Evolutionary conservation across 2,329 filamentous ascomycete species (phyloP).

Genomic region (Cladosporium halotolerans): DNA sequence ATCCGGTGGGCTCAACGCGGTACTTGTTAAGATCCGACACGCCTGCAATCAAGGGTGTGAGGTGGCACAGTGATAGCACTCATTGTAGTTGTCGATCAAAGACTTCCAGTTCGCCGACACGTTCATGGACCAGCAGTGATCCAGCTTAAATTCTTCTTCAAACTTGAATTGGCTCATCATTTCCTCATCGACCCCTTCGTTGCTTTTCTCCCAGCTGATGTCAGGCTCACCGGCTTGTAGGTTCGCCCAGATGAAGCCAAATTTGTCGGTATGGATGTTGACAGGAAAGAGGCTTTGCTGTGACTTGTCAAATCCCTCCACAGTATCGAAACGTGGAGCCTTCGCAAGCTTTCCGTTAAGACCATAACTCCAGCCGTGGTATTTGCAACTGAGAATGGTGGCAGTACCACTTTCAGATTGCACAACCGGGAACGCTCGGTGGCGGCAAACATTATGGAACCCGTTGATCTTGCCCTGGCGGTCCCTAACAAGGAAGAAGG

Average conservation of each 20-base stretch:
- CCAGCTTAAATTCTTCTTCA: slow-evolving; percentile 46
- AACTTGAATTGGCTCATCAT: slow-evolving; percentile 42
- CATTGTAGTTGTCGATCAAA: slow-evolving; percentile 56
- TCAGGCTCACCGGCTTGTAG: slow-evolving; percentile 44
- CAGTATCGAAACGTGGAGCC: slow-evolving; percentile 52
- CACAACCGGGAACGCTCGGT: slow-evolving; percentile 54
- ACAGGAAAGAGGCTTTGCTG: slow-evolving; percentile 51
- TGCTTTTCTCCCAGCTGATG: slow-evolving; percentile 46
- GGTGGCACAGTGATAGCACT: slow-evolving; percentile 55
- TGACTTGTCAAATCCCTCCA: slow-evolving; percentile 50
- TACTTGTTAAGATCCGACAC: slow-evolving; percentile 7
- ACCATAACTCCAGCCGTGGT: slow-evolving; percentile 58
- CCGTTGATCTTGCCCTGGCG: slow-evolving; percentile 49
- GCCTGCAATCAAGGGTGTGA: slow-evolving; percentile 49
- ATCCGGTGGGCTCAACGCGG: slow-evolving; percentile 2
- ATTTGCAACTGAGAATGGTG: slow-evolving; percentile 51
- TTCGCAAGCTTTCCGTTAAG: slow-evolving; percentile 52
- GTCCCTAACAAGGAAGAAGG: slow-evolving; percentile 44
- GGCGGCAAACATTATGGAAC: slow-evolving; percentile 57
- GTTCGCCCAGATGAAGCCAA: slow-evolving; percentile 55
- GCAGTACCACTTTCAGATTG: slow-evolving; percentile 45
- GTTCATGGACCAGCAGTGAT: slow-evolving; percentile 51
- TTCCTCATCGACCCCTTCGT: slow-evolving; percentile 42
- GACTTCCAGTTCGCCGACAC: slow-evolving; percentile 53
- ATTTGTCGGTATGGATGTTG: slow-evolving; percentile 47